Evolutionary conservation across 2,329 filamentous ascomycete genomes (phyloP), one percentile per base, ranked within the genome.

Genomic region (Pseudohalonectria lignicola): DNA sequence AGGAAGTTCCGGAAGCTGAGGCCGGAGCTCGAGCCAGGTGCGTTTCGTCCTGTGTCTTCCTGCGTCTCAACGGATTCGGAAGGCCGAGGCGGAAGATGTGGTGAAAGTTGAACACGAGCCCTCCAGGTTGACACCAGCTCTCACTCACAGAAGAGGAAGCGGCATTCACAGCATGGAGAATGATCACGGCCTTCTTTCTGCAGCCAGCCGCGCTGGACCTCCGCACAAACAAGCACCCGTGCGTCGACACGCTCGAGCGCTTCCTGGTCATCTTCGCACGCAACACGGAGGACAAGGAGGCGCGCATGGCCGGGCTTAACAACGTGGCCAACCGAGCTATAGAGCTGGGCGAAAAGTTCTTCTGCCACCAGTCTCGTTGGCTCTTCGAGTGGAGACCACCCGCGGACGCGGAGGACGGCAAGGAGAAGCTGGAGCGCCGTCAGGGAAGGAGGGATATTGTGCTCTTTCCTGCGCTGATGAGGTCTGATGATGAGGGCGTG

Each of bases 271-370:
- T 34, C n/a, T 39, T 39, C 26, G 19, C 12, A 13, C 38, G 32
- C 11, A 16, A 16, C 26, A n/a, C 32, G 7, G 26, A 18, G n/a
- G 38, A 39, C 16, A 29, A 21, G 23, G 38, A 34, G 3, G 32
- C 29, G 9, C 33, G 38, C 25, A 8, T 35, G 4, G 26, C 38
- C 7, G 33, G 25, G 5, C 26, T 39, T 15, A 26, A 19, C n/a
- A n/a, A 17, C 26, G 19, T 39, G 19, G 33, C 38, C 7, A 28
- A 26, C 13, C 19, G 28, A 11, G 32, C 38, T 19, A 30, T 39
- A 18, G 38, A 39, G 26, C 26, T 39, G 26, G 38, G 38, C 28
- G 38, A 39, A 31, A 39, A 39, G 38, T 20, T 39, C 28, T 39
- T 39, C 20, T 34, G 32, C 33, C 38, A 39, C 38, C 17, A 26